Base-by-base conservation (phyloP, 1,284 basidiomycete species). In the Tilletiopsis washingtonensis region DNA sequence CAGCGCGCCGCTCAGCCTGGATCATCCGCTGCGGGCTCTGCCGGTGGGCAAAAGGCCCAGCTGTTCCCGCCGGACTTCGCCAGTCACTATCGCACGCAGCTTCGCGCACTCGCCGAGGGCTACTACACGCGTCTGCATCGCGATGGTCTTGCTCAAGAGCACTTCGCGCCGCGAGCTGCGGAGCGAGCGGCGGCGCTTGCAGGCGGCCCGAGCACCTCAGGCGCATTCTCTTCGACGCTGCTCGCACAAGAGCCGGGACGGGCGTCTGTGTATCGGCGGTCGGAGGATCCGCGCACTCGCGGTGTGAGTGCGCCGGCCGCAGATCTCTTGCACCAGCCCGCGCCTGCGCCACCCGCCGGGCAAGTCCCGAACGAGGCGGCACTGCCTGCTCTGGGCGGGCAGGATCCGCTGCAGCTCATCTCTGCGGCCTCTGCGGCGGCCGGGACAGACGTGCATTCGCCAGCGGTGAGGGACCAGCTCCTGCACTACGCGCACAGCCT, bases 41-140 rank as follows among this genome's bases (percentile, higher is more conserved):
- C n/a, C 24, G 50, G 49, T 6, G 49, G 53, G 11, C 40, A 53
- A 14, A 15, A 53, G 20, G 53, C 53, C 4, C 21, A 54, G 6
- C 62, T 66, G 53, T 67, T 67, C 45, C 67, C 67, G 3, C 65
- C 65, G 3, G 65, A 69, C 52, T 62, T 67, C 58, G 67, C 67
- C 6, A 64, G 64, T 27, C 67, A 69, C 47, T 69, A 67, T 23
- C 54, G 58, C 29, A 58, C 62, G 6, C 67, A 67, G 49, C 59
- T 69, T 1, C 59, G 57, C n/a, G 59, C 65, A 0, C 53, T 69
- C 15, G 57, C 65, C 9, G 62, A 65, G 26, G 64, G 64, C 20
- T 69, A 67, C 54, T 67, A 67, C 43, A 53, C 56, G 12, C 52
- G 56, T 6, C 43, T 69, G 19, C 59, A 69, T 36, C 53, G 53